Percentiles rank a stretch among this genome's conserved stretches.
Evolutionary conservation across 1,284 basidiomycete species (phyloP).

Genomic region (Inonotus obliquus): DNA sequence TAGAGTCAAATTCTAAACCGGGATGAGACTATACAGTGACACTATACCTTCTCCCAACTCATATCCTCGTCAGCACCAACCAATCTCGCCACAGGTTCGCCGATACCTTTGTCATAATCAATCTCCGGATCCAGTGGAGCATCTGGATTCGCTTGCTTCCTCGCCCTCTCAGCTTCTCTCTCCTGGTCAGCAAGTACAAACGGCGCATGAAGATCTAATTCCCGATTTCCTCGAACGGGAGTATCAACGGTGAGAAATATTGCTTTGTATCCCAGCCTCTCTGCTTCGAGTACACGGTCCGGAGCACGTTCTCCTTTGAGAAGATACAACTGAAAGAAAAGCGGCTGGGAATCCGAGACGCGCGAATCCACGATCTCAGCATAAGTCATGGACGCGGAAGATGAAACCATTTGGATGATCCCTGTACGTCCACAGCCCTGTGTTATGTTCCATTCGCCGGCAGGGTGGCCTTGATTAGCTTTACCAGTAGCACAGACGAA

Average conservation of each 20-base stretch:
- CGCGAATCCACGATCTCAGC: conserved; percentile 62
- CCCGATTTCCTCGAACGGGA: conserved; percentile 80
- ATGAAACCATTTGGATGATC: conserved; percentile 88
- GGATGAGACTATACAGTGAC: not conserved
- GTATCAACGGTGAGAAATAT: conserved; percentile 93
- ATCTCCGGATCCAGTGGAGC: conserved; percentile 34
- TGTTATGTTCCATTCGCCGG: conserved; percentile 84
- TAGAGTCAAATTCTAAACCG: conserved; percentile 1
- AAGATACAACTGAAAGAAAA: conserved; percentile 90
- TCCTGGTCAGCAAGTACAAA: conserved; percentile 62
- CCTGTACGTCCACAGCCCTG: conserved; percentile 64
- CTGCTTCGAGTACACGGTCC: conserved; percentile 68
- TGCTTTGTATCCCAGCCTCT: conserved; percentile 72
- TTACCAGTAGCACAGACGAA: conserved; percentile 86
- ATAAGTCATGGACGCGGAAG: conserved; percentile 78
- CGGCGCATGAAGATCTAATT: conserved; percentile 67
- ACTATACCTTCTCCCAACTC: conserved; percentile 61
- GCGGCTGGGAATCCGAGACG: conserved; percentile 53
- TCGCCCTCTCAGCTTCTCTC: conserved; percentile 26
- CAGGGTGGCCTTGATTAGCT: conserved; percentile 86
- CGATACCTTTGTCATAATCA: conserved; percentile 33
- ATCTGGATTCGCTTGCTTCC: conserved; percentile 22
- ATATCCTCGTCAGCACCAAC: conserved; percentile 62
- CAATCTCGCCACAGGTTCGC: conserved; percentile 52
- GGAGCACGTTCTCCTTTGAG: conserved; percentile 70